Evolutionary conservation across 345 rosid species (phyloP), one percentile per base, ranked within the genome.

Genomic region (Chamaenerion angustifolium): DNA sequence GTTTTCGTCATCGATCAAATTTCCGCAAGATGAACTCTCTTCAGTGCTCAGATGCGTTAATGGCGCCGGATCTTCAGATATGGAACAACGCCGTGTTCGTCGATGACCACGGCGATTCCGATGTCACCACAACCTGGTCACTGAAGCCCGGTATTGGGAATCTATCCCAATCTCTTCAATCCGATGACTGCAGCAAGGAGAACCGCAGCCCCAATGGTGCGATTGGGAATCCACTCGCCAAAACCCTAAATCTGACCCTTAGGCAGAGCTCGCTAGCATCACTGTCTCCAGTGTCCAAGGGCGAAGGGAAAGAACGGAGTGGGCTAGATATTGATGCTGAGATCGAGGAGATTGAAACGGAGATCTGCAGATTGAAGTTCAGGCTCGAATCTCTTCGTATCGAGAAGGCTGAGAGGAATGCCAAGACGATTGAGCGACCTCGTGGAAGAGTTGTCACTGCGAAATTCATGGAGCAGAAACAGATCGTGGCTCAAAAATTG

Each of bases 51-150:
- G 85, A 74, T 56, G 63, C 63, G 41, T 43, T 67, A 2, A 44
- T 68, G 46, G 67, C 74, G 23, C 65, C 76, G 1, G 76, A 81
- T 52, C 76, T 86, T 27, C 98, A 86, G 75, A 56, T 92, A 31
- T 92, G 98, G 98, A 72, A 78, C 78, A 92, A 87, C 60, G 98
- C 82, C 3, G 82, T 95, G 8, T 87, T 92, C 54, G 96, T 86
- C 69, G 75, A 78, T 18, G 96, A 92, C 71, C 77, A 78, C 23
- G 82, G 79, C 6, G 83, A 69, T 16, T 68, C 78, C n/a, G 74
- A 72, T 49, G 74, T 68, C 23, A 56, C 52, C n/a, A 1, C 47
- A 7, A 7, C 3, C 37, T 31, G 68, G 57, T 51, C 72, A 13
- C 16, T 51, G 21, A 44, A 63, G 50, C 60, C 67, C n/a, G 58